Percentiles rank a stretch among this genome's conserved stretches.
phyloP scores from a whole-genome alignment of 2,329 filamentous ascomycete species.

The Hansfordia pulvinata region DNA sequence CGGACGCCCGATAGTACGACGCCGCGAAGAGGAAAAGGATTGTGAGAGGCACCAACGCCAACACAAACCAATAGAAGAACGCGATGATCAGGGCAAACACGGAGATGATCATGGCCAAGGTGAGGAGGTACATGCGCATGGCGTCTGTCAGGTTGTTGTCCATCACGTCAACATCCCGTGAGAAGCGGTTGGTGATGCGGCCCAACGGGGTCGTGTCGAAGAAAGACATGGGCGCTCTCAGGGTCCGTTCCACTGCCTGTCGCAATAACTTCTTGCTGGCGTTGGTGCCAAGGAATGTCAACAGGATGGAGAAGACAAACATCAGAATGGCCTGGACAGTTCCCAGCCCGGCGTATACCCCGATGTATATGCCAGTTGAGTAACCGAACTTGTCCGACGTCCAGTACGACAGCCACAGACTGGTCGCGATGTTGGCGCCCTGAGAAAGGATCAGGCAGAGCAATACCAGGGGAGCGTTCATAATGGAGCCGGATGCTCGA shows the following conservation, averaged over 20 bases:
- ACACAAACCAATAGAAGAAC: slow-evolving; percentile 82
- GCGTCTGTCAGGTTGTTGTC: slow-evolving; percentile 84
- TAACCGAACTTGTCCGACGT: slow-evolving; percentile 65
- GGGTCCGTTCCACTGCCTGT: slow-evolving; percentile 62
- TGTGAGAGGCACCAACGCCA: slow-evolving; percentile 50
- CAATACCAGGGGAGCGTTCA: slow-evolving; percentile 52
- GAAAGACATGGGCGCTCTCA: slow-evolving; percentile 72
- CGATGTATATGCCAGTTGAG: slow-evolving; percentile 57
- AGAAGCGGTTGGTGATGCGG: slow-evolving; percentile 92
- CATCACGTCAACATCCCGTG: slow-evolving; percentile 91
- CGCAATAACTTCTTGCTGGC: slow-evolving; percentile 74
- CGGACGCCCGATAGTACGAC: slow-evolving; percentile 79
- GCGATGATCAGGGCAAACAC: slow-evolving; percentile 86
- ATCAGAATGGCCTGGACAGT: slow-evolving; percentile 57
- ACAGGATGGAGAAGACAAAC: slow-evolving; percentile 66
- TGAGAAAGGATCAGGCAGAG: slow-evolving; percentile 59
- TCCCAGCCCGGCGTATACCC: slow-evolving; percentile 58
- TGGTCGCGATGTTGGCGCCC: slow-evolving; percentile 75
- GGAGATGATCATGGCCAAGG: slow-evolving; percentile 65
- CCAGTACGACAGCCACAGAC: slow-evolving; percentile 91
- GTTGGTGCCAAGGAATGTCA: slow-evolving; percentile 69
- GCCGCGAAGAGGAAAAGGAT: slow-evolving; percentile 70
- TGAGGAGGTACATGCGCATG: slow-evolving; percentile 86
- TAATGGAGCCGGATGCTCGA: slow-evolving; percentile 55
- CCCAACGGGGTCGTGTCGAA: slow-evolving; percentile 95